Evolutionary conservation across 805 yeast genomes (phyloP).

Genomic region (Millerago galiae): DNA sequence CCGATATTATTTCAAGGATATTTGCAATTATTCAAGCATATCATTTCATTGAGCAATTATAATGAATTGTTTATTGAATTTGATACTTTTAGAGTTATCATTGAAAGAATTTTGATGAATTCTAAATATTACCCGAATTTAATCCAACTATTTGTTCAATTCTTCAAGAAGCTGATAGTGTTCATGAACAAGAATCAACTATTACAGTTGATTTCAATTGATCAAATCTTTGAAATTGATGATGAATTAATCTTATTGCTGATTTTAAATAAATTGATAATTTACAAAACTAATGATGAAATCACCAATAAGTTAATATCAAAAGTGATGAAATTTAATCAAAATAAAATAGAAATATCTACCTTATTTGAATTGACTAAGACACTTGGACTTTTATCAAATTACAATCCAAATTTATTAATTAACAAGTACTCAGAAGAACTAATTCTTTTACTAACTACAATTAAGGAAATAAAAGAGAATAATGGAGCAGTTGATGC

Average conservation of each 20-base stretch:
- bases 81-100: slow-evolving; percentile 5
- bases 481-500: slow-evolving; percentile 11
- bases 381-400: slow-evolving; percentile 20
- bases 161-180: slow-evolving; percentile 19
- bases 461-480: background rate
- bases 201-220: slow-evolving; percentile 1
- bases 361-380: slow-evolving; percentile 23
- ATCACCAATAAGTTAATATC: slow-evolving; percentile 3
- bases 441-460: slow-evolving; percentile 9
- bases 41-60: slow-evolving; percentile 12
- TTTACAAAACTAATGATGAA: slow-evolving; percentile 10
- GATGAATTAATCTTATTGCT: slow-evolving; percentile 10
- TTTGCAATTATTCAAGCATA: slow-evolving; percentile 17
- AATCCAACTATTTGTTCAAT: slow-evolving; percentile 8
- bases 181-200: slow-evolving; percentile 10
- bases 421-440: slow-evolving; percentile 8
- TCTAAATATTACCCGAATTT: slow-evolving; percentile 21
- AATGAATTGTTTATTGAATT: slow-evolving; percentile 11
- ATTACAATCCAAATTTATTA: slow-evolving; percentile 10
- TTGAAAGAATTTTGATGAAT: slow-evolving; percentile 20
- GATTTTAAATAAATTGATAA: slow-evolving; percentile 16
- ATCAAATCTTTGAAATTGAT: background rate
- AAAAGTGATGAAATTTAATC: slow-evolving; percentile 12
- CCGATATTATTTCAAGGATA: slow-evolving; percentile 23
- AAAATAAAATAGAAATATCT: slow-evolving; percentile 10